phyloP scores from a whole-genome alignment of 2,329 filamentous ascomycete genomes.

The Microdochium trichocladiopsis region DNA sequence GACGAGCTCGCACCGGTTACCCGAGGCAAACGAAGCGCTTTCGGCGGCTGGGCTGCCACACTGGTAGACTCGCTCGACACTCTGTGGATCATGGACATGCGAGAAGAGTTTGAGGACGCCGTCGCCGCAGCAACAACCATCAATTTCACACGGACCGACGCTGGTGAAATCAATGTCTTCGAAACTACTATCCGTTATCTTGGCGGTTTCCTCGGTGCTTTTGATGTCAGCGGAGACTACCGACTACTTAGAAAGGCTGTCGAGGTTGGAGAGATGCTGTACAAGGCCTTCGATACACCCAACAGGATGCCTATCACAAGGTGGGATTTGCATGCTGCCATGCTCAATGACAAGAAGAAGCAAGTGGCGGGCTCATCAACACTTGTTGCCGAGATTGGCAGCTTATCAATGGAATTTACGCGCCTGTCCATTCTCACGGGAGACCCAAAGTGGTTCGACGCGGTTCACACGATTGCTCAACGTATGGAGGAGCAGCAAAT shows the following conservation, averaged over 20 bases:
- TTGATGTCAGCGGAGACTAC: conserved; percentile 29
- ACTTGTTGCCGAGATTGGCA: conserved; percentile 42
- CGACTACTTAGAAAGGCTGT: conserved; percentile 31
- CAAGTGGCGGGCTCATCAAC: conserved; percentile 20
- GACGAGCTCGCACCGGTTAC: conserved; percentile 39
- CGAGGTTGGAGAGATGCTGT: conserved; percentile 38
- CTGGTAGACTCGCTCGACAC: conserved; percentile 45
- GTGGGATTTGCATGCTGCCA: conserved; percentile 33
- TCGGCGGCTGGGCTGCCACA: conserved; percentile 43
- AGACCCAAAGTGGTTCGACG: conserved; percentile 70
- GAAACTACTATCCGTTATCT: conserved; percentile 38
- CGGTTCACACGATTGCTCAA: conserved; percentile 60
- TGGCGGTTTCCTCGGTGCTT: conserved; percentile 31
- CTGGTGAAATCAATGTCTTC: conserved; percentile 28
- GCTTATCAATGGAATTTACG: conserved; percentile 66
- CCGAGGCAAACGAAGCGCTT: conserved; percentile 32
- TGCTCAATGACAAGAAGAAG: conserved; percentile 6
- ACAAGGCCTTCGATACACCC: conserved; percentile 35
- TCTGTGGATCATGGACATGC: conserved; percentile 41
- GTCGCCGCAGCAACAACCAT: conserved; percentile 34
- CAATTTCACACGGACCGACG: conserved; percentile 35
- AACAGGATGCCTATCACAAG: conserved; percentile 39
- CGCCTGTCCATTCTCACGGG: conserved; percentile 66
- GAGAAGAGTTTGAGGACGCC: conserved; percentile 39
- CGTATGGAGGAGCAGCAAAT: conserved; percentile 61